A percentile compares a stretch with the other conserved stretches of the same genome.
These are phyloP conservation scores for Andrographis paniculata DNA, from an alignment of 305 asterid species.

Conservation along the genomic window DNA sequence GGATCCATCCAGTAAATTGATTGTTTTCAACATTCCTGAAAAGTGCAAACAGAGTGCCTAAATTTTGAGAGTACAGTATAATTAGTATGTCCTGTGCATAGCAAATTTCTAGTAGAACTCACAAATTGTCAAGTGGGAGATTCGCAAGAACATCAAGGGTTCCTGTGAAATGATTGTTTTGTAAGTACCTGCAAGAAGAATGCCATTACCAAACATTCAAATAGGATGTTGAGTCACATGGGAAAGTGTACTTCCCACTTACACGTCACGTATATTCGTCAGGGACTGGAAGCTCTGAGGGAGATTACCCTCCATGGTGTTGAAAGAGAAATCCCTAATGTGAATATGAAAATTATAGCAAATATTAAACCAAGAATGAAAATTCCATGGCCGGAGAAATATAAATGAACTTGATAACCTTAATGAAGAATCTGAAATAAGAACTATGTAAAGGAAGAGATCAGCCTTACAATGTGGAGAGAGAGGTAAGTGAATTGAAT, in stretches of 20 bases:
- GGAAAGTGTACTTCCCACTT: constrained; percentile 27
- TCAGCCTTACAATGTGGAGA: constrained; percentile 66
- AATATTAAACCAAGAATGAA: constrained; percentile 11
- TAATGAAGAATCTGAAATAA: constrained; percentile 10
- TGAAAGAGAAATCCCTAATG: constrained; percentile 80
- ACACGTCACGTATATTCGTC: constrained; percentile 53
- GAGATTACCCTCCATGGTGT: constrained; percentile 63
- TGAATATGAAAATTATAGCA: constrained; percentile 17
- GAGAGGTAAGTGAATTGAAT: constrained; percentile 54
- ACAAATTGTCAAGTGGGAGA: constrained; percentile 74
- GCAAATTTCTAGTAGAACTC: constrained; percentile 23
- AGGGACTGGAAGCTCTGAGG: constrained; percentile 62
- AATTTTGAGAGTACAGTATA: background rate
- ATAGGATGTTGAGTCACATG: constrained; percentile 4
- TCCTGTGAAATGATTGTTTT: constrained; percentile 81
- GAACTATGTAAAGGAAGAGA: constrained; percentile 9
- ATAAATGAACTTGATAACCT: background rate
- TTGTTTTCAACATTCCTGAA: constrained; percentile 81
- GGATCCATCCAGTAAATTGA: constrained; percentile 83
- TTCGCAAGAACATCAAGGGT: constrained; percentile 63
- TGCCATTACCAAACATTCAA: constrained; percentile 13
- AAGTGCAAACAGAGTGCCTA: background rate
- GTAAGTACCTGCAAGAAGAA: constrained; percentile 52
- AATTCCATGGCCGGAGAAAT: background rate
- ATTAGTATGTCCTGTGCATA: background rate